Evolutionary conservation across 1,284 basidiomycete genomes (phyloP), one percentile per base, ranked within the genome.

Genomic region (Golubevia sp.): DNA sequence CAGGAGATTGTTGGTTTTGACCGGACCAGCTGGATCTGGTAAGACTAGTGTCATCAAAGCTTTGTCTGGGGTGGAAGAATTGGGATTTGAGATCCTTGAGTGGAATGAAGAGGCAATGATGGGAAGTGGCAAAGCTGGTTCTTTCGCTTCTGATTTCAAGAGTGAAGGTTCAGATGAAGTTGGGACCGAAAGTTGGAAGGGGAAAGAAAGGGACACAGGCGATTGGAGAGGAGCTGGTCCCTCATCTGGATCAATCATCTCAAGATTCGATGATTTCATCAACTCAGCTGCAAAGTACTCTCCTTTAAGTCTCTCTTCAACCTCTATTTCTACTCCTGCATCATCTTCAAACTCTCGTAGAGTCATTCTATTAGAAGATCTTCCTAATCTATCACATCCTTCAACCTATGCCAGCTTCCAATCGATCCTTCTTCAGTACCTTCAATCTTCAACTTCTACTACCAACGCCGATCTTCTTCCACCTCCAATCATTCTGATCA

Each of bases 11-110:
- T 67, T 83, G 2, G 69, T 68, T 5, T 63, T 83, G 30, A 76
- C 70, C 7, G 80, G 80, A 11, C 80, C 80, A 11, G 65, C 73
- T n/a, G 80, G 80, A 8, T 58, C 71, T 6, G 79, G 74, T 18
- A 83, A 83, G 56, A 73, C 76, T n/a, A 65, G 73, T 0, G 70
- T 73, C 1, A 30, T 83, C 1, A 64, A 64, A 0, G 71, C 73
- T 2, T 68, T 83, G 6, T 59, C 76, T 3, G 13, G 55, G 3
- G 2, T 23, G 6, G 27, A 66, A 5, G 71, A 76, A 21, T 70
- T 83, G 25, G 67, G 78, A 56, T 75, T 70, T 51, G 71, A 81
- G 6, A 25, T 82, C 3, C 57, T 78, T 52, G 79, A 82, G 49
- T 82, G 79, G 79, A 61, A 73, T 13, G 75, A 74, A 30, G 65